Evolutionary conservation across 352 stramenopile genomes (phyloP), one percentile per base, ranked within the genome.

Genomic region (Phytophthora boehmeriae): DNA sequence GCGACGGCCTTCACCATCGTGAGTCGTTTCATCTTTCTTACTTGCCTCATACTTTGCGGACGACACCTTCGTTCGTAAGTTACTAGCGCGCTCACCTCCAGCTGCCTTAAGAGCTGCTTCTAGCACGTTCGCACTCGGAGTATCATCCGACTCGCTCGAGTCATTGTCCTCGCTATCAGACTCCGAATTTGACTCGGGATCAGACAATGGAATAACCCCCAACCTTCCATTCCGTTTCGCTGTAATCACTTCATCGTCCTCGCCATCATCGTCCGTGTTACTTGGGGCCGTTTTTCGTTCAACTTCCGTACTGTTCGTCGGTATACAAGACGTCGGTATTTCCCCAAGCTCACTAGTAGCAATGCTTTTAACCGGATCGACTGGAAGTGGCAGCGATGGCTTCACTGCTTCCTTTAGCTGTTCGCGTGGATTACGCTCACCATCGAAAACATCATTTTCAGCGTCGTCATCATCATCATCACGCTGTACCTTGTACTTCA

Each of bases 21-120:
- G 14, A 35, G 13, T 4, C 13, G 13, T 13, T 22, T 2, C 44
- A 56, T 32, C 47, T 11, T 30, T 44, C 35, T 41, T 44, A 44
- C 43, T 38, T 30, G n/a, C 9, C 16, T 51, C 45, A 20, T 22
- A 54, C 28, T 25, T 13, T 17, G 27, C 38, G 19, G 39, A 44
- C 25, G 43, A 53, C 14, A 51, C 9, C 43, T 50, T 54, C 8
- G 35, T 28, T 16, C n/a, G 14, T 5, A 25, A 45, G 10, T 30
- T 68, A 16, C 23, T 20, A 38, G 22, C 38, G 45, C 39, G 49
- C 32, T 73, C 59, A 30, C 53, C 48, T 9, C 63, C 54, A 36
- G 66, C 71, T 38, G 79, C 79, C 59, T 69, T 77, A 5, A 90
- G 62, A 19, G 84, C 81, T 16, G 84, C 81, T 38, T 90, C 80